These are phyloP conservation scores for Polyporus tsugae DNA, from an alignment of 1,284 basidiomycete genomes.

Conservation along the genomic window DNA sequence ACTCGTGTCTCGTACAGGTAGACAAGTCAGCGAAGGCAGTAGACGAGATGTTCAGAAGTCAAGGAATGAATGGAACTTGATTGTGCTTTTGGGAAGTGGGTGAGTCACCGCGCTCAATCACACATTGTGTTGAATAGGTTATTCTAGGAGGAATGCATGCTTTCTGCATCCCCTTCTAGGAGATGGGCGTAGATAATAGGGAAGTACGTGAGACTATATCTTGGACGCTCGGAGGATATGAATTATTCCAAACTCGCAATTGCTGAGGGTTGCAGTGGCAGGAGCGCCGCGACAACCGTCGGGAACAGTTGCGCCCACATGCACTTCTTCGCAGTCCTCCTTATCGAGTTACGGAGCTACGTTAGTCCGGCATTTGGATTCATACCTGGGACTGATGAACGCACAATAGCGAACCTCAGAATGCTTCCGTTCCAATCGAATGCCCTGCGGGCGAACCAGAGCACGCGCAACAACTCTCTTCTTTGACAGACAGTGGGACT, in stretches of 20 bases:
- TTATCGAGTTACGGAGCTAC: neutral
- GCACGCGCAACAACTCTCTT: neutral
- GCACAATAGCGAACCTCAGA: neutral
- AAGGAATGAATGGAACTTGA: slow-evolving; percentile 28
- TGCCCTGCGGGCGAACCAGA: neutral
- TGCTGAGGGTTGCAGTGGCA: neutral
- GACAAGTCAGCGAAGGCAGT: slow-evolving; percentile 38
- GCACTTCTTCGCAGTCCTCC: neutral
- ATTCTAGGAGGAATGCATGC: neutral
- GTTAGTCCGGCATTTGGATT: too few relatives aligned
- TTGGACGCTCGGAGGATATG: neutral
- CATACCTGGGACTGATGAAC: neutral
- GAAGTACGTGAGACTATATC: neutral
- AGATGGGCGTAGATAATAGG: neutral
- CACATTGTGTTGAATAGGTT: neutral
- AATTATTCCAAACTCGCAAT: neutral
- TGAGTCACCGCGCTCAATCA: neutral
- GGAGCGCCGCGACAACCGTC: neutral
- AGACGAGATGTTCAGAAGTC: slow-evolving; percentile 23
- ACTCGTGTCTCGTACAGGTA: slow-evolving; percentile 69
- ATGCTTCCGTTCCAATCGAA: neutral
- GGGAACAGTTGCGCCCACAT: neutral
- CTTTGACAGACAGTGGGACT: neutral
- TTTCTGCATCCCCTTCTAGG: neutral
- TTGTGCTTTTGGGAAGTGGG: neutral